Evolutionary conservation across 495 filamentous ascomycete genomes (phyloP).

Genomic region (Neurospora sp.): DNA sequence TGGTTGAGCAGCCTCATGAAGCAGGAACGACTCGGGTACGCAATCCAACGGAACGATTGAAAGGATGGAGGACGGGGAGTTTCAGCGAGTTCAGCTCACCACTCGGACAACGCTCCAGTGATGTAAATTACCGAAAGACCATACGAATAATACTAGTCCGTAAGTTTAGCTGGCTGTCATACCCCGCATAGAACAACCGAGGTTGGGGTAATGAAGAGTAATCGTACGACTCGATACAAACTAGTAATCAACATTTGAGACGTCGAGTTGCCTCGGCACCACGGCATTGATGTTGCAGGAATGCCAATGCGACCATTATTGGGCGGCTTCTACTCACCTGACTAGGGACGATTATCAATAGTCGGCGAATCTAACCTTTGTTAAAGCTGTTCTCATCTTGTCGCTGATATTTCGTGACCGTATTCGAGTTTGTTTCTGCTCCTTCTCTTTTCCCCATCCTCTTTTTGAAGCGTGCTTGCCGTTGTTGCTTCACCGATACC

Average conservation of each 20-base stretch:
- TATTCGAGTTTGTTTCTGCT: background rate
- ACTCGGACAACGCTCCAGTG: background rate
- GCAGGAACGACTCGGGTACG: background rate
- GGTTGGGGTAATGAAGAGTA: background rate
- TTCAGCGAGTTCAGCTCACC: background rate
- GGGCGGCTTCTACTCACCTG: background rate
- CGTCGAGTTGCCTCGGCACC: background rate
- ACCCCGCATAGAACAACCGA: background rate
- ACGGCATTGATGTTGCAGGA: background rate
- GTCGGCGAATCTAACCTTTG: background rate
- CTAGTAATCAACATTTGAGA: background rate
- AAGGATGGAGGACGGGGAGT: background rate
- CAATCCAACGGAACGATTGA: background rate
- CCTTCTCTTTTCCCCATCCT: background rate
- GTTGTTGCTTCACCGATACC: background rate
- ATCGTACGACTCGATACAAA: background rate
- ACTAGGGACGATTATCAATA: background rate
- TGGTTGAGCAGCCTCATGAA: background rate
- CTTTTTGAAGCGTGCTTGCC: background rate
- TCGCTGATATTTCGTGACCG: background rate
- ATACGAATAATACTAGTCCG: background rate
- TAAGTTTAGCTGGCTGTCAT: background rate
- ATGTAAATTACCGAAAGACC: background rate
- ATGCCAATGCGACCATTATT: background rate
- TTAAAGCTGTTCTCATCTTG: background rate